Evolutionary conservation across 257 asterid species (phyloP).

Genomic region (Cinchona pubescens): DNA sequence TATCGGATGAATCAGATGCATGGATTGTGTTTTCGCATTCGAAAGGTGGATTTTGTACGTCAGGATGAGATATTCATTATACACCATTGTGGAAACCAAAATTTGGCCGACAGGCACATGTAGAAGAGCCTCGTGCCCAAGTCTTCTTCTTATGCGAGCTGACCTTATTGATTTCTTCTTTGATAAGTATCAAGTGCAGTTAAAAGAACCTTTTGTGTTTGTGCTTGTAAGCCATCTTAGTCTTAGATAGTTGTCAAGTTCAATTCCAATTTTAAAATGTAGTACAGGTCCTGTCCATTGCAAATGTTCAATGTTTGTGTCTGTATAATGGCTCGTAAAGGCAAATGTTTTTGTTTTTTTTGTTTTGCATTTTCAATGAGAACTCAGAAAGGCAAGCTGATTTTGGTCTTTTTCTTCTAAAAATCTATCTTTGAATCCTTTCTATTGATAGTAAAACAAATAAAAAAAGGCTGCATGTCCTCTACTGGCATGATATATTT

Average conservation of each 20-base stretch:
- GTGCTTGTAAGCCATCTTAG: conserved; percentile 14
- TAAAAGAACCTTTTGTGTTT: conserved; percentile 1
- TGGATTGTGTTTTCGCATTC: conserved; percentile 22
- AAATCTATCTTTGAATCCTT: background rate
- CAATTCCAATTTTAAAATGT: background rate
- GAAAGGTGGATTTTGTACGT: conserved; percentile 49
- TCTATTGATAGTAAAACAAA: background rate
- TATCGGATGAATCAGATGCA: conserved; percentile 22
- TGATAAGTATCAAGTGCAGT: conserved; percentile 5
- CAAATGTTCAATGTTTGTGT: background rate
- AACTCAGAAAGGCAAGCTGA: background rate
- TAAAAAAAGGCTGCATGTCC: background rate
- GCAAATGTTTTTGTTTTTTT: background rate
- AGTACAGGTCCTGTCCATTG: conserved; percentile 1
- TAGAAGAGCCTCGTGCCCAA: conserved; percentile 16
- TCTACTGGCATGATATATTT: background rate
- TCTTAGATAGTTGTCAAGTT: background rate
- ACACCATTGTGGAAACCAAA: conserved; percentile 30
- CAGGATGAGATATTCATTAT: conserved; percentile 27
- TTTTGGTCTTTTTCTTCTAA: background rate
- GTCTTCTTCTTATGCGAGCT: conserved; percentile 3
- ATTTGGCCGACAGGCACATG: conserved; percentile 37
- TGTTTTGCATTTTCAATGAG: background rate
- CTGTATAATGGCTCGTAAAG: background rate
- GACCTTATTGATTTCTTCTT: background rate